Conservation (phyloP, 257 asterid genomes). For the Thymus mandschuricus region DNA sequence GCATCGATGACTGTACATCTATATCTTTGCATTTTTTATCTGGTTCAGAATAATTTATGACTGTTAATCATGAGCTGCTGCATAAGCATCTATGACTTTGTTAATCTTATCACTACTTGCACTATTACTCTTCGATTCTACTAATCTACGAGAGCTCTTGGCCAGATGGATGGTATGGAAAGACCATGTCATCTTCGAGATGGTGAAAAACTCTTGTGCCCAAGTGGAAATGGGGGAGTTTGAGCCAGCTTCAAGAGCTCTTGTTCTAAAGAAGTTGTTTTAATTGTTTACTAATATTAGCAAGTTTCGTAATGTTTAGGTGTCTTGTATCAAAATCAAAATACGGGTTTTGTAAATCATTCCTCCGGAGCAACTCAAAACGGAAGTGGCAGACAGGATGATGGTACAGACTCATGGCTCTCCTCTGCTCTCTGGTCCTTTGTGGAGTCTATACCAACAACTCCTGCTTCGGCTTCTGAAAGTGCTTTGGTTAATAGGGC, state of each 20-base stretch:
- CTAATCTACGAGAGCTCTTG: constrained; percentile 72
- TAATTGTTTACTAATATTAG: constrained; percentile 54
- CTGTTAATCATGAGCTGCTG: not conserved
- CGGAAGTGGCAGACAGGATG: constrained; percentile 49
- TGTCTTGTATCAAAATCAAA: constrained; percentile 48
- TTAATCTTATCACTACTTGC: constrained; percentile 22
- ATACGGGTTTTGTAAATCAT: constrained; percentile 47
- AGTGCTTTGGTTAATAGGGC: constrained; percentile 77
- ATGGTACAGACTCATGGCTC: constrained; percentile 75
- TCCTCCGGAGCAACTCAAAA: constrained; percentile 55
- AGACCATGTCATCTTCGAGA: constrained; percentile 55
- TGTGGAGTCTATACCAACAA: constrained; percentile 97
- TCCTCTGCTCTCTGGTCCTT: constrained; percentile 83
- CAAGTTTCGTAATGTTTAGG: constrained; percentile 71
- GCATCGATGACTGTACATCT: constrained; percentile 1
- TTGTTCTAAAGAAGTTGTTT: constrained; percentile 40
- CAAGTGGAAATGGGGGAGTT: constrained; percentile 92
- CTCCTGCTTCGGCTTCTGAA: constrained; percentile 98
- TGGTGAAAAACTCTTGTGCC: constrained; percentile 85
- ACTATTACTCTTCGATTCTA: constrained; percentile 33
- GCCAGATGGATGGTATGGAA: constrained; percentile 82
- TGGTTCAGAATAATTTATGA: not conserved
- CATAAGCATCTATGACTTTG: constrained; percentile 29
- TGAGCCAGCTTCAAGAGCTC: constrained; percentile 90
- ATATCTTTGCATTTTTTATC: constrained; percentile 23